Conservation (phyloP, 768 basidiomycete species). For the Serendipita sp. region DNA sequence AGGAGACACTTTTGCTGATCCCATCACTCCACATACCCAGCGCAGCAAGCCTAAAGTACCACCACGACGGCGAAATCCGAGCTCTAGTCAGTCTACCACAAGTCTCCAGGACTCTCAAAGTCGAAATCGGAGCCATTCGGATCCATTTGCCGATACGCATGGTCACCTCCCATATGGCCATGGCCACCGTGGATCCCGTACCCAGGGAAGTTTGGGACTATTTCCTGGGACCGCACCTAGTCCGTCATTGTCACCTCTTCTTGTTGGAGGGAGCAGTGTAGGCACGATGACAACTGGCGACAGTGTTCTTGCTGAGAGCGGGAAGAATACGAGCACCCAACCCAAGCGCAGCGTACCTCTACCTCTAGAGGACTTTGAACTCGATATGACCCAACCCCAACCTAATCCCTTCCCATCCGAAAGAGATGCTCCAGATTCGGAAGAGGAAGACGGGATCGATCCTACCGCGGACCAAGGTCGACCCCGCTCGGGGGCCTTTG, state of each 20-base stretch:
- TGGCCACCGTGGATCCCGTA: not conserved
- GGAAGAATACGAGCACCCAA: not conserved
- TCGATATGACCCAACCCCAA: not conserved
- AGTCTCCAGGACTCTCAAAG: not conserved
- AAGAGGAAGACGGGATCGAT: not conserved
- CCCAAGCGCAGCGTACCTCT: not conserved
- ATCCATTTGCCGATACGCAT: conserved; percentile 5
- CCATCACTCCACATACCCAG: not conserved
- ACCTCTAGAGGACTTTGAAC: conserved; percentile 4
- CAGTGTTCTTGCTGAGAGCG: not conserved
- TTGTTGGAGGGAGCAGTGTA: conserved; percentile 1
- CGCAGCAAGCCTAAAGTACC: not conserved
- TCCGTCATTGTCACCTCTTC: not conserved
- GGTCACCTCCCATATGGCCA: not conserved
- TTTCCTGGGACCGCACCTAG: not conserved
- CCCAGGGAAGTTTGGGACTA: not conserved
- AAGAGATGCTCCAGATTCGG: not conserved
- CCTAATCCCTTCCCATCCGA: not conserved
- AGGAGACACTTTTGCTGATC: conserved; percentile 1
- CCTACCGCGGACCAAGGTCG: not conserved
- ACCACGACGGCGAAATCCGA: not conserved
- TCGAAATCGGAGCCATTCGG: conserved; percentile 1
- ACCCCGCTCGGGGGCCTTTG: not conserved
- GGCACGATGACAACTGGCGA: not conserved
- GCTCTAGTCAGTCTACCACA: not conserved